Evolutionary conservation across 106 monocot species (phyloP).

Genomic region (Iris macrosiphon): DNA sequence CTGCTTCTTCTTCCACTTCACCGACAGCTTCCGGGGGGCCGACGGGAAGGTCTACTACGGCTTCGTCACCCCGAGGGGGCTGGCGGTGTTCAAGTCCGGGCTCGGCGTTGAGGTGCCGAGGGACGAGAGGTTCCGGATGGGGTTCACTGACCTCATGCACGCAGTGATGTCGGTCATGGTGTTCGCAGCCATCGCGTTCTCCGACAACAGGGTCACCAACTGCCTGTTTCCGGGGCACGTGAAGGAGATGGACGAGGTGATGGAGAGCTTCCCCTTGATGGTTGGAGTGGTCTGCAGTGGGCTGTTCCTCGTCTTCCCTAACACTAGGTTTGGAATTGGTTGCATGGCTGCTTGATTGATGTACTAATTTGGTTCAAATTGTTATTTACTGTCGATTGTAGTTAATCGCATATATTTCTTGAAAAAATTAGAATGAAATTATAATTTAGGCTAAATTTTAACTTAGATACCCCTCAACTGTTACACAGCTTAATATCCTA

Average conservation of each 20-base stretch:
- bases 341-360: constrained; percentile 62
- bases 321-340: constrained; percentile 75
- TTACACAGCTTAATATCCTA: too few relatives aligned
- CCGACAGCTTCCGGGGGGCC: constrained; percentile 73
- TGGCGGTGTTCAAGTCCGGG: constrained; percentile 70
- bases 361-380: too few relatives aligned
- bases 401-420: too few relatives aligned
- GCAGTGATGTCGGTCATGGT: constrained; percentile 85
- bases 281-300: constrained; percentile 81
- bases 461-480: too few relatives aligned
- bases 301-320: constrained; percentile 88
- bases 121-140: constrained; percentile 57
- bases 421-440: too few relatives aligned
- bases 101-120: constrained; percentile 57
- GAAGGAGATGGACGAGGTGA: constrained; percentile 87
- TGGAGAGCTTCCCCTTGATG: constrained; percentile 96
- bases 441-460: too few relatives aligned
- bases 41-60: constrained; percentile 90
- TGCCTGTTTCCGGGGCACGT: constrained; percentile 65
- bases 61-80: constrained; percentile 73
- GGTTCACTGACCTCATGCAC: constrained; percentile 70
- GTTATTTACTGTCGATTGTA: too few relatives aligned
- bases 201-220: constrained; percentile 68
- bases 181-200: constrained; percentile 72
- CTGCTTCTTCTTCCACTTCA: constrained; percentile 99